A percentile compares a stretch with the other conserved stretches of the same genome.
Evolutionary conservation across 2,329 filamentous ascomycete species (phyloP).

Genomic region (Chalaropsis thielavioides): DNA sequence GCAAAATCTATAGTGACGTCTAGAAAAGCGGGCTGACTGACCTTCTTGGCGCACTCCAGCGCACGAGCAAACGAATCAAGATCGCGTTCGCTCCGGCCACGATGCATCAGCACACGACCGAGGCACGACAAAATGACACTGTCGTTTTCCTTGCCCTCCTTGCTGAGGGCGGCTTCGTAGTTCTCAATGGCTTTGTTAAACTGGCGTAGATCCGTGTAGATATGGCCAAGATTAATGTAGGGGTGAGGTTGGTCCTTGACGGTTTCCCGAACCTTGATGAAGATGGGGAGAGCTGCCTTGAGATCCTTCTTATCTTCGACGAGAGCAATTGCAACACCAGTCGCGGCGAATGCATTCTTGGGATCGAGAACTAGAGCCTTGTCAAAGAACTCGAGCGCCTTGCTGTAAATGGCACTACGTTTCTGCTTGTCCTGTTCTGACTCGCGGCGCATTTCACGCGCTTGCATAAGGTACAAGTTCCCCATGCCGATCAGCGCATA

Average conservation of each 20-base stretch:
- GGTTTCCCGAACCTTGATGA: constrained; percentile 81
- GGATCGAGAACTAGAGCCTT: constrained; percentile 92
- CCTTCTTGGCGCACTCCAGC: constrained; percentile 48
- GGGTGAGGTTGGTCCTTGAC: constrained; percentile 68
- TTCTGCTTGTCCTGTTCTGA: constrained; percentile 85
- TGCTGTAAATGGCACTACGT: constrained; percentile 70
- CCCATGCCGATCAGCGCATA: constrained; percentile 96
- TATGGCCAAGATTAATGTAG: constrained; percentile 84
- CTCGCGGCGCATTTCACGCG: constrained; percentile 86
- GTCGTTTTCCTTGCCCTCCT: constrained; percentile 60
- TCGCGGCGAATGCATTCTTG: constrained; percentile 89
- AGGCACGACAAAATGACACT: constrained; percentile 70
- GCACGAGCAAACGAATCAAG: constrained; percentile 43
- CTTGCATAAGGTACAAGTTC: constrained; percentile 73
- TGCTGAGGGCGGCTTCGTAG: constrained; percentile 74
- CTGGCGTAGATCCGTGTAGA: constrained; percentile 80
- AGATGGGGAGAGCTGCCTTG: constrained; percentile 67
- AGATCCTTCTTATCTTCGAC: constrained; percentile 90
- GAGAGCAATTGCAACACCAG: constrained; percentile 86
- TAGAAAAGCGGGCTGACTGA: constrained; percentile 25
- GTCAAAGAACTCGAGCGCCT: constrained; percentile 95
- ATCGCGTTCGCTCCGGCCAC: constrained; percentile 50
- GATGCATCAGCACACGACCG: constrained; percentile 73
- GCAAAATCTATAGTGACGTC: background rate
- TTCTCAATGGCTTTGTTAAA: constrained; percentile 85